Evolutionary conservation across 495 filamentous ascomycete genomes (phyloP).

Genomic region (Penicillium longicatenatum): DNA sequence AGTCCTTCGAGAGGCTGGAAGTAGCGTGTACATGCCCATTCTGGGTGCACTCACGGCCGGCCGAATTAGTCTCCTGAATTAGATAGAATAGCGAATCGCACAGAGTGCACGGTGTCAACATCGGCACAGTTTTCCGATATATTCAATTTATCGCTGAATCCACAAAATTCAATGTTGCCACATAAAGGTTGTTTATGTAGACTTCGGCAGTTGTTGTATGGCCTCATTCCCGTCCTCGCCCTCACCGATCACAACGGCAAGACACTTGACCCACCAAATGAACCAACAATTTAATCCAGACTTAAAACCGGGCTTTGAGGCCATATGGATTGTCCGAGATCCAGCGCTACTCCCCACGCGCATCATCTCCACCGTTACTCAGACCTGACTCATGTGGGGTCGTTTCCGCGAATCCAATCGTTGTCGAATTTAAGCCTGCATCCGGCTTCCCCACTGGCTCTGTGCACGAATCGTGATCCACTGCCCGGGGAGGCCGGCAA

Average conservation of each 20-base stretch:
- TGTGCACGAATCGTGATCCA: slow-evolving; percentile 18
- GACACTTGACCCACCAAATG: neutral
- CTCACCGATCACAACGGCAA: neutral
- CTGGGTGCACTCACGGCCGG: slow-evolving; percentile 37
- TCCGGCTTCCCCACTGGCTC: slow-evolving; percentile 15
- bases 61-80: slow-evolving; percentile 43
- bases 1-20: slow-evolving; percentile 32
- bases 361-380: slow-evolving; percentile 31
- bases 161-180: neutral
- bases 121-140: neutral
- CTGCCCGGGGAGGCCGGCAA: slow-evolving; percentile 25
- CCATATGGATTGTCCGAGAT: too few species aligned
- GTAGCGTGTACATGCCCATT: slow-evolving; percentile 37
- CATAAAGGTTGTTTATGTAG: neutral
- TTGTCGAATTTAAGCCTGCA: slow-evolving; percentile 1
- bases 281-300: neutral
- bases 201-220: slow-evolving; percentile 12
- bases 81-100: slow-evolving; percentile 11
- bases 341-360: slow-evolving; percentile 7
- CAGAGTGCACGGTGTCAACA: neutral
- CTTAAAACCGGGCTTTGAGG: neutral
- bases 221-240: slow-evolving; percentile 9
- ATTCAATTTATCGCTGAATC: neutral
- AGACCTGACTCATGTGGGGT: slow-evolving; percentile 47
- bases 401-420: slow-evolving; percentile 12